Conservation (phyloP, 139 green algal genomes). For the Auxenochlorella protothecoides region DNA sequence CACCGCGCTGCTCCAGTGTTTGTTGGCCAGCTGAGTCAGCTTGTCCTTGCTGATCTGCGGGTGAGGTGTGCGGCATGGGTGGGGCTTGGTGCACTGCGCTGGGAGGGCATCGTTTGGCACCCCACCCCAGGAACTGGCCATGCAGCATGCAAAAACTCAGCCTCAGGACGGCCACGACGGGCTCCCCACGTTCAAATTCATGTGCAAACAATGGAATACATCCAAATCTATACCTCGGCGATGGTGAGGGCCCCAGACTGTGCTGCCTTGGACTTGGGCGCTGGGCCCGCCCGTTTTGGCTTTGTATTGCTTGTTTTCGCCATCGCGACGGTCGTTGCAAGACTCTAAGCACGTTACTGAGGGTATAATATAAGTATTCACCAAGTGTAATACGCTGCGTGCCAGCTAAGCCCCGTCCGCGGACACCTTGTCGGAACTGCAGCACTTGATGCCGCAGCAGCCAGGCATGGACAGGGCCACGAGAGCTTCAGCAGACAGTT, state of each 20-base stretch:
- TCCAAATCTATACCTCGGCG: conserved; percentile 8
- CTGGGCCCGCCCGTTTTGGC: conserved; percentile 13
- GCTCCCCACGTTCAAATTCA: conserved; percentile 6
- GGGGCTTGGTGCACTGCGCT: neutral
- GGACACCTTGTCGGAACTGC: neutral
- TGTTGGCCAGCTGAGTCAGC: conserved; percentile 32
- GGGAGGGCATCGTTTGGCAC: neutral
- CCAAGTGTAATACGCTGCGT: neutral
- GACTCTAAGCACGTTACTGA: no score
- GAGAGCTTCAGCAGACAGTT: no score
- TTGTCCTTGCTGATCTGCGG: conserved; percentile 21
- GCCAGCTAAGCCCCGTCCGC: neutral
- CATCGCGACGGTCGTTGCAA: no score
- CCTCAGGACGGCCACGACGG: conserved; percentile 11
- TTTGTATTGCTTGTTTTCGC: no score
- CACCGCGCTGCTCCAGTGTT: conserved; percentile 36
- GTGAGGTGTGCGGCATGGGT: no score
- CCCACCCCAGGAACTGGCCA: no score
- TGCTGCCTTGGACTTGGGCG: neutral
- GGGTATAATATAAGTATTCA: no score
- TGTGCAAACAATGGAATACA: no score
- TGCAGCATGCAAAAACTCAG: no score
- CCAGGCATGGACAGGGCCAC: no score
- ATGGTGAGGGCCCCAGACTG: conserved; percentile 10
- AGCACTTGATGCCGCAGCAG: no score